These are phyloP conservation scores for Cephaloascus fragrans DNA, from an alignment of 805 yeast genomes.

Conservation along the genomic window DNA sequence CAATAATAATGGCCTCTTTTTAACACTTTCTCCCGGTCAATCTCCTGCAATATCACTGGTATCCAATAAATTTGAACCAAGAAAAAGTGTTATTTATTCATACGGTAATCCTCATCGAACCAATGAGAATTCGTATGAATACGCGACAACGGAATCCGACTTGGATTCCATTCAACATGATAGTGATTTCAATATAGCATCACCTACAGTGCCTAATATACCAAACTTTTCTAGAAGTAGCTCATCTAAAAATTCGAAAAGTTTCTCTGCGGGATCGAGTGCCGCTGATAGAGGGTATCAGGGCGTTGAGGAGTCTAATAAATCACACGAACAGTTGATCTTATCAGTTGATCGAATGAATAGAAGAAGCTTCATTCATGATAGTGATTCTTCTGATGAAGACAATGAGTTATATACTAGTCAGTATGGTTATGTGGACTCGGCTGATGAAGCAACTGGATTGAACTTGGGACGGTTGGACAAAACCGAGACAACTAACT, in stretches of 20 bases:
- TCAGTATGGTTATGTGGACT: neutral
- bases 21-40: neutral
- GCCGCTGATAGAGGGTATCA: too few species aligned
- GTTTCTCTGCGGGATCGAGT: too few species aligned
- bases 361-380: neutral
- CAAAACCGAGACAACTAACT: too few species aligned
- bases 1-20: too few species aligned
- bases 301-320: too few species aligned
- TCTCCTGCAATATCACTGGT: neutral
- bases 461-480: neutral
- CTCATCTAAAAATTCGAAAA: too few species aligned
- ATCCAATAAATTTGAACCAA: neutral
- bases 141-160: neutral
- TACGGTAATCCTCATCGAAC: neutral
- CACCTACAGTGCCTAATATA: too few species aligned
- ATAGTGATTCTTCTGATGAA: neutral
- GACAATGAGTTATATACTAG: neutral
- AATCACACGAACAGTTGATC: neutral
- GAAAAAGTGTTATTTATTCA: neutral
- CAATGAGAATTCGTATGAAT: too few species aligned
- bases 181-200: neutral
- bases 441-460: neutral
- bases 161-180: neutral
- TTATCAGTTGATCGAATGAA: neutral
- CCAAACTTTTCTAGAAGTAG: too few species aligned